Evolutionary conservation across 139 green algal genomes (phyloP).

Genomic region (Chlorella sp.): DNA sequence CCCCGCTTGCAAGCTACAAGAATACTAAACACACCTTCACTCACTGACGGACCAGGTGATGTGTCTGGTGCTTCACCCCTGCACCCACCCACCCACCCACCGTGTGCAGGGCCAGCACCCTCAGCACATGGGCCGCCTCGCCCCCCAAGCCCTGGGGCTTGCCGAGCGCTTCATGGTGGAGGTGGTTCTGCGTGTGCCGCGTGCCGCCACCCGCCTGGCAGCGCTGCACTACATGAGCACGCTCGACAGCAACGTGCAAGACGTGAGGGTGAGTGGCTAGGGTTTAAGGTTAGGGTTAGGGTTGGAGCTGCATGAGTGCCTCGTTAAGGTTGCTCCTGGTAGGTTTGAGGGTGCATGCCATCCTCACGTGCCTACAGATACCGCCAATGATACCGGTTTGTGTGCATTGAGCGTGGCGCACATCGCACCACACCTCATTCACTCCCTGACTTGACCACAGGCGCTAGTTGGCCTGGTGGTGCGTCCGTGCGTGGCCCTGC

Average conservation of each 20-base stretch:
- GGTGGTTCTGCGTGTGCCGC: constrained; percentile 52
- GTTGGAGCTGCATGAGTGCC: background rate
- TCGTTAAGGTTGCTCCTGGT: background rate
- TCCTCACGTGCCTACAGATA: background rate
- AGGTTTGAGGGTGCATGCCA: background rate
- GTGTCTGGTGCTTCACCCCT: no score
- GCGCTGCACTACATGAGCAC: constrained; percentile 59
- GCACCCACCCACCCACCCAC: no score
- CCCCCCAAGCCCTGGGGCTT: constrained; percentile 54
- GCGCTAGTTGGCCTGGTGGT: background rate
- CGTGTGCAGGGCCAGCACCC: constrained; percentile 46
- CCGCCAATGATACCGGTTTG: background rate
- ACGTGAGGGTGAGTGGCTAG: constrained; percentile 8
- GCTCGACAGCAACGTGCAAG: constrained; percentile 27
- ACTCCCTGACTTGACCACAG: background rate
- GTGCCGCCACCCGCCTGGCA: constrained; percentile 58
- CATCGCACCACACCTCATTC: background rate
- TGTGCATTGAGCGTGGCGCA: background rate
- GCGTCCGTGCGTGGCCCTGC: constrained; percentile 1
- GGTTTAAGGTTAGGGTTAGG: background rate
- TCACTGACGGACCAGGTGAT: no score
- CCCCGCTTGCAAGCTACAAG: no score
- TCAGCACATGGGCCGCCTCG: constrained; percentile 36
- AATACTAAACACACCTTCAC: no score
- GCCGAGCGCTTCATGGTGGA: constrained; percentile 79